Conservation (phyloP, 2,329 filamentous ascomycete genomes). For the Sordariomycetes sp. region DNA sequence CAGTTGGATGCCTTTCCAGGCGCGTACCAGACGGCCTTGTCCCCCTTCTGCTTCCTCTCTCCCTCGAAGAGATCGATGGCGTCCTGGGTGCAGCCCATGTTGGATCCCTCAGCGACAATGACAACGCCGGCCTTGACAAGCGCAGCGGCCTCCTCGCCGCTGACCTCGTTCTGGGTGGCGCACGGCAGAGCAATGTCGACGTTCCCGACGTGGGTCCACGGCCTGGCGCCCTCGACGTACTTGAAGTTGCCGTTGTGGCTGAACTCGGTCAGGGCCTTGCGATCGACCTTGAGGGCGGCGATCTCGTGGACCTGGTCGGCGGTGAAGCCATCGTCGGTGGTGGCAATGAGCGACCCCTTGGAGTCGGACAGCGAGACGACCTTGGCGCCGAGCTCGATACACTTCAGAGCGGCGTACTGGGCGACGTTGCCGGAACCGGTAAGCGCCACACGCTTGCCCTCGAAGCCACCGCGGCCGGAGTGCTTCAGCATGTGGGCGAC, state of each 20-base stretch:
- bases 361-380: constrained; percentile 93
- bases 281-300: constrained; percentile 76
- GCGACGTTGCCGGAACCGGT: constrained; percentile 97
- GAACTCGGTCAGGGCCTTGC: constrained; percentile 71
- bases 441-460: constrained; percentile 88
- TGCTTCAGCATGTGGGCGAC: constrained; percentile 92
- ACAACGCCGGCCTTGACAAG: constrained; percentile 65
- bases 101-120: constrained; percentile 92
- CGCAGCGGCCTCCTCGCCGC: constrained; percentile 76
- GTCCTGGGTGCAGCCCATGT: constrained; percentile 97
- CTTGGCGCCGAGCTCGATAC: constrained; percentile 87
- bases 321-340: constrained; percentile 60
- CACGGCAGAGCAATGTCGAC: constrained; percentile 88
- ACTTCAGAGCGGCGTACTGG: constrained; percentile 93
- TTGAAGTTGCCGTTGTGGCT: constrained; percentile 40
- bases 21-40: constrained; percentile 80
- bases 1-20: constrained; percentile 97
- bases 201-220: constrained; percentile 83
- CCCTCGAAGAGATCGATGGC: constrained; percentile 91
- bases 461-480: constrained; percentile 76
- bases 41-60: constrained; percentile 60
- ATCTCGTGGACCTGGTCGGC: constrained; percentile 73
- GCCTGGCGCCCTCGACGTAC: constrained; percentile 80
- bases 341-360: constrained; percentile 71
- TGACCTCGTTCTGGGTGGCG: constrained; percentile 97